Evolutionary conservation across 768 basidiomycete genomes (phyloP).

Genomic region (Rhodocollybia butyracea): DNA sequence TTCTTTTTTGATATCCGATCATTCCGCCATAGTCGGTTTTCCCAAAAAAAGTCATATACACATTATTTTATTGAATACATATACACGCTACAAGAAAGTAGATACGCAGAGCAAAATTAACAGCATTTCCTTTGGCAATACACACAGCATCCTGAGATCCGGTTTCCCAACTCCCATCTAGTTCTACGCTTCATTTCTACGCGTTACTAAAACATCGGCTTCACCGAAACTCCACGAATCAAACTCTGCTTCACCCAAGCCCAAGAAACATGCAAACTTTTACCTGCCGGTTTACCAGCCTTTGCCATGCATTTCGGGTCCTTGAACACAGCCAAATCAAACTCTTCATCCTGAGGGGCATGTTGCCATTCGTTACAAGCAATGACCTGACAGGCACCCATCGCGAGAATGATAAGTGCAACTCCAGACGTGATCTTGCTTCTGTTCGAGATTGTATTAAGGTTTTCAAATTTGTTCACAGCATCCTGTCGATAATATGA

Average conservation of each 20-base stretch:
- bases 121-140: too few relatives aligned
- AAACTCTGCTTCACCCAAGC: constrained; percentile 79
- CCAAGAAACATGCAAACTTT: constrained; percentile 46
- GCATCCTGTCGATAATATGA: not conserved
- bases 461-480: not conserved
- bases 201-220: constrained; percentile 19
- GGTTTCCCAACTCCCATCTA: too few relatives aligned
- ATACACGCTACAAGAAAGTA: too few relatives aligned
- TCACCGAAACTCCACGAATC: constrained; percentile 55
- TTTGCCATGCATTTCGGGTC: constrained; percentile 28
- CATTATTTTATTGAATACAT: too few relatives aligned
- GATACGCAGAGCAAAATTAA: too few relatives aligned
- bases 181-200: too few relatives aligned
- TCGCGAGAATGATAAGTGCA: constrained; percentile 67
- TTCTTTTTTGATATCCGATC: too few relatives aligned
- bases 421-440: constrained; percentile 25
- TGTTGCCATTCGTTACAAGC: constrained; percentile 25
- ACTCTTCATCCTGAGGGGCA: not conserved
- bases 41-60: too few relatives aligned
- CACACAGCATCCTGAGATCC: too few relatives aligned
- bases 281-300: constrained; percentile 20
- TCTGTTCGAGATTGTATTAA: constrained; percentile 1
- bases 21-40: too few relatives aligned
- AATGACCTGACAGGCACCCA: constrained; percentile 72
- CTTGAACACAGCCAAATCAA: constrained; percentile 47